Evolutionary conservation across 2,329 filamentous ascomycete genomes (phyloP).

Genomic region (Rhynchosporium graminicola): DNA sequence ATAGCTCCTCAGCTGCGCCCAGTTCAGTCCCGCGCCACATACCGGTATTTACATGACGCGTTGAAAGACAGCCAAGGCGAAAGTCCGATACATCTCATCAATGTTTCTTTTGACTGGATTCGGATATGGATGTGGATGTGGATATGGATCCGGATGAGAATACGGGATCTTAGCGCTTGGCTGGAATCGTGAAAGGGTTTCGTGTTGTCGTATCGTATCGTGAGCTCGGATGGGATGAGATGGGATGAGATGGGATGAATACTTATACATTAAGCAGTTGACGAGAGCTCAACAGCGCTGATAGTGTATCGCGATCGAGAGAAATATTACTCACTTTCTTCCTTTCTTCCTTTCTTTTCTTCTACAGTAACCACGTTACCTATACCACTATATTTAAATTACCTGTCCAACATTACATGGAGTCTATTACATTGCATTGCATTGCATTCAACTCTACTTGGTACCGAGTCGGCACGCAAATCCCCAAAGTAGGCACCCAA

Average conservation of each 20-base stretch:
- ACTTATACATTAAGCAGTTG: no score
- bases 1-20: background rate
- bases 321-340: background rate
- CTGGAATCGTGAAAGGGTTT: background rate
- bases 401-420: no score
- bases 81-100: background rate
- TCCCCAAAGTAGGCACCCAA: no score
- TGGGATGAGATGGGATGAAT: background rate
- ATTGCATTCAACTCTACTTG: background rate
- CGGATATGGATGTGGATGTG: background rate
- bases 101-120: background rate
- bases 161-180: background rate
- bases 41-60: slow-evolving; percentile 10
- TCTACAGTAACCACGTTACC: background rate
- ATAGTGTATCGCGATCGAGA: background rate
- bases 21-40: slow-evolving; percentile 3
- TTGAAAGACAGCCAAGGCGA: slow-evolving; percentile 13
- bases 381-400: background rate
- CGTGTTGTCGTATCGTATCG: background rate
- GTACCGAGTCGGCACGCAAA: background rate
- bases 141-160: background rate
- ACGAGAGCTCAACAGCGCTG: background rate
- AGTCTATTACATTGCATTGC: no score
- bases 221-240: background rate
- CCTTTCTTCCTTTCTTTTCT: background rate